phyloP scores from a whole-genome alignment of 176 grass and related monocot species.

The Eleusine indica region DNA sequence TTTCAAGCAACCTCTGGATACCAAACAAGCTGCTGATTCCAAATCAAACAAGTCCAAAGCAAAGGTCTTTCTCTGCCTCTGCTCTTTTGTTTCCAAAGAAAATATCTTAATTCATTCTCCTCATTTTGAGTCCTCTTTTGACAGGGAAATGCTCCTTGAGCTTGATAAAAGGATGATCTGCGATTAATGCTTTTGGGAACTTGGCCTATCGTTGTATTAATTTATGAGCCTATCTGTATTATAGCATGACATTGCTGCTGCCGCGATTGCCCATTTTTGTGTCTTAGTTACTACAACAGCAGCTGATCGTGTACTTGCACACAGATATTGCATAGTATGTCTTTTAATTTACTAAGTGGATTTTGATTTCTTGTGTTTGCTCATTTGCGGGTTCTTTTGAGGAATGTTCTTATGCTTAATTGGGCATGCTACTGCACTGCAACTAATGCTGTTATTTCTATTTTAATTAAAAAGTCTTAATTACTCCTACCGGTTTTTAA shows the following conservation, averaged over 20 bases:
- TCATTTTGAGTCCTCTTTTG: not conserved
- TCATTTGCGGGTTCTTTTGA: not conserved
- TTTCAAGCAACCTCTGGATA: constrained; percentile 63
- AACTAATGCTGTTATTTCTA: not conserved
- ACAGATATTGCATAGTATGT: constrained; percentile 11
- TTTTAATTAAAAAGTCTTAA: not conserved
- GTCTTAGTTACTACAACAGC: not conserved
- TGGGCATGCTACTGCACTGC: not conserved
- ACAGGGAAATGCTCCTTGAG: constrained; percentile 53
- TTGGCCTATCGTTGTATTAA: constrained; percentile 5
- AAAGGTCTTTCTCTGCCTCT: constrained; percentile 39
- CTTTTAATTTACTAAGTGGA: not conserved
- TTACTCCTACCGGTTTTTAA: not conserved
- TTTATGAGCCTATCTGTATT: constrained; percentile 11
- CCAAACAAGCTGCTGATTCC: constrained; percentile 49
- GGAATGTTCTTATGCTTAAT: not conserved
- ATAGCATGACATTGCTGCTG: constrained; percentile 20
- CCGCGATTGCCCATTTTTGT: not conserved
- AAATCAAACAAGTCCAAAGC: constrained; percentile 74
- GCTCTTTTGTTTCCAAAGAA: not conserved
- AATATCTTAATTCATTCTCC: not conserved
- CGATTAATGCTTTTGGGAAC: not conserved
- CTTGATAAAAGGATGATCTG: not conserved
- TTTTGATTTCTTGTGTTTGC: not conserved
- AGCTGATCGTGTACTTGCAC: constrained; percentile 12